Evolutionary conservation across 257 asterid genomes (phyloP), one percentile per base, ranked within the genome.

Genomic region (Lavandula angustifolia): DNA sequence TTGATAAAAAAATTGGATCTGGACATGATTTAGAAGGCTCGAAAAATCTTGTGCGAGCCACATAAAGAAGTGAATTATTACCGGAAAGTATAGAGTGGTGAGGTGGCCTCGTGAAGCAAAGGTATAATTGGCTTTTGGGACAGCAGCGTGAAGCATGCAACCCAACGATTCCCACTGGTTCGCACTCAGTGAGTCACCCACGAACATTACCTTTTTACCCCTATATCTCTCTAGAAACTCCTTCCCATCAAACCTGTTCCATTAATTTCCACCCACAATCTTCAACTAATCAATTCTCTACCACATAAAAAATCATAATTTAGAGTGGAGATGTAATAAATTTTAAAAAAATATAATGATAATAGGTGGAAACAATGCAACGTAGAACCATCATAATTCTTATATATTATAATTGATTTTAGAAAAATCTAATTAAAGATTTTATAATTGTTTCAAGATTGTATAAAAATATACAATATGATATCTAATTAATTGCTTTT

Each of bases 121-220:
- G 16, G 72, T 75, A 66, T 72, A 78, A 17, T 55, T 74, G 49
- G 82, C 60, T 50, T 73, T 67, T 3, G 82, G 87, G 44, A 69
- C 59, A 22, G 87, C 60, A 0, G 79, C 76, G 68, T 81, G 82
- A 72, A 87, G 88, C 85, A 82, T 70, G 83, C 92, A 85, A 6
- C 63, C 68, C 34, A 84, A 43, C 0, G 92, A 82, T 32, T 76
- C 64, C 90, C 90, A 82, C 73, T 82, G 87, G 76, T 82, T 87
- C 22, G 55, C 14, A 38, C 92, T 76, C 51, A 82, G 57, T 0
- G 95, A 85, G 68, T 84, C 87, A 0, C 90, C 92, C 54, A 87
- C 95, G 12, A 80, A 84, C 84, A 84, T 87, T 29, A 84, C 66
- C 71, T 72, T 84, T 46, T 87, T 82, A 52, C 92, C 89, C 73